Base-by-base conservation (phyloP, 2,329 filamentous ascomycete genomes). In the Colletotrichum neosansevieriae region DNA sequence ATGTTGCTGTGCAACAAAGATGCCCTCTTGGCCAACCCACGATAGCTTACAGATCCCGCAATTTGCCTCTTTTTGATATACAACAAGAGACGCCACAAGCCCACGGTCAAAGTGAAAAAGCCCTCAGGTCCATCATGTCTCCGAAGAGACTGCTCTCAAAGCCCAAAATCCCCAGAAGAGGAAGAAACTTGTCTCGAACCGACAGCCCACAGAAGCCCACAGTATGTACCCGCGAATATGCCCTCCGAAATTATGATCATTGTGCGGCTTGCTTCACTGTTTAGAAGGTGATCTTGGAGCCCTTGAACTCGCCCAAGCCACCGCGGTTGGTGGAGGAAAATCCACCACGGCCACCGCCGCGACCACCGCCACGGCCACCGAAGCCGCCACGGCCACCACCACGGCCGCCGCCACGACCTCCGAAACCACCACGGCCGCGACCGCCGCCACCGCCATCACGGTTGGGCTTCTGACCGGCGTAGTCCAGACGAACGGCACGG, bases 401-500 rank as follows among this genome's bases (percentile, higher is more conserved):
- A 51, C 80, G 77, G 44, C 83, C 81, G 68, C 86, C 83, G 68
- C 85, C 80, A 64, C 86, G 81, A 70, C 88, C 85, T 70, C 86
- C 81, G 70, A 79, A 78, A 60, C 85, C 83, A 66, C 85, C 82
- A 71, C 85, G 81, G 71, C 87, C 84, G 71, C 86, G 82, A 71
- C 87, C 82, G 71, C 85, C 79, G 72, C 84, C 76, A 69, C 79
- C 82, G 72, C 85, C 85, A 59, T 88, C 86, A 79, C 87, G 86
- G 56, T 67, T 65, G 73, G 85, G 85, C 73, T 91, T 90, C 74
- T 91, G 88, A 71, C 87, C 83, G 72, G 92, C 92, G 80, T 86
- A 98, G 86, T 97, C 94, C 61, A 97, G 89, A 74, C 94, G 92
- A 73, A 97, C 85, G 60, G 88, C 80, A 74, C 94, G 93, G 64